phyloP scores from a whole-genome alignment of 345 rosid genomes.

The Populus alba region DNA sequence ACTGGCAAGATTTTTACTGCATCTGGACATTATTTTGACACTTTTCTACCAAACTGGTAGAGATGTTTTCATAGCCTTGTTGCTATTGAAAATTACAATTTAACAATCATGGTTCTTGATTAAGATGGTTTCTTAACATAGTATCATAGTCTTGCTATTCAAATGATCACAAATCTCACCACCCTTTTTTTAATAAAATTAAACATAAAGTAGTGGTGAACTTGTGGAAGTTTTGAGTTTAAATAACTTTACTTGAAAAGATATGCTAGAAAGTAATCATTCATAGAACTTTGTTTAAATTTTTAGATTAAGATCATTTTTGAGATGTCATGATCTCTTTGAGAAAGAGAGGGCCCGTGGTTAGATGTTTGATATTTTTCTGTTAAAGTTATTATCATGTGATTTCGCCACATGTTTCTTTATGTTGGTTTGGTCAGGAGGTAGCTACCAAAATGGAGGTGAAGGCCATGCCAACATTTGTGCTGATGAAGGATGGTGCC shows the following conservation, averaged over 20 bases:
- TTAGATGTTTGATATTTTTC: background rate
- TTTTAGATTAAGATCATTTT: background rate
- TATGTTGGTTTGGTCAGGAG: conserved; percentile 45
- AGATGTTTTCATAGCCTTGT: background rate
- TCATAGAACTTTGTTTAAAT: too few species aligned
- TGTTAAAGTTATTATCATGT: background rate
- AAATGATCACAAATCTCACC: too few species aligned
- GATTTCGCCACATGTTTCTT: background rate
- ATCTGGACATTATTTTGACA: too few species aligned
- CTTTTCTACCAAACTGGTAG: too few species aligned
- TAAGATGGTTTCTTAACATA: too few species aligned
- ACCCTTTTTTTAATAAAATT: too few species aligned
- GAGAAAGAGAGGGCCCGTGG: background rate
- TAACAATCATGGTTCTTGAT: background rate
- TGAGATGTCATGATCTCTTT: background rate
- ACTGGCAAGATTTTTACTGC: too few species aligned
- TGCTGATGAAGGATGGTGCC: conserved; percentile 64
- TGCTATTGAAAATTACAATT: background rate
- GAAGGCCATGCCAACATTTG: conserved; percentile 95
- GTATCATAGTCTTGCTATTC: too few species aligned
- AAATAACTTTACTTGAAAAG: too few species aligned
- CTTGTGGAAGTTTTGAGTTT: too few species aligned
- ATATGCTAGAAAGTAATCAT: too few species aligned
- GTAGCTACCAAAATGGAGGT: conserved; percentile 64
- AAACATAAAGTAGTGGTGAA: too few species aligned